Percentiles rank a stretch among this genome's conserved stretches.
phyloP scores from a whole-genome alignment of 345 rosid species.

The Euphorbia peplus region DNA sequence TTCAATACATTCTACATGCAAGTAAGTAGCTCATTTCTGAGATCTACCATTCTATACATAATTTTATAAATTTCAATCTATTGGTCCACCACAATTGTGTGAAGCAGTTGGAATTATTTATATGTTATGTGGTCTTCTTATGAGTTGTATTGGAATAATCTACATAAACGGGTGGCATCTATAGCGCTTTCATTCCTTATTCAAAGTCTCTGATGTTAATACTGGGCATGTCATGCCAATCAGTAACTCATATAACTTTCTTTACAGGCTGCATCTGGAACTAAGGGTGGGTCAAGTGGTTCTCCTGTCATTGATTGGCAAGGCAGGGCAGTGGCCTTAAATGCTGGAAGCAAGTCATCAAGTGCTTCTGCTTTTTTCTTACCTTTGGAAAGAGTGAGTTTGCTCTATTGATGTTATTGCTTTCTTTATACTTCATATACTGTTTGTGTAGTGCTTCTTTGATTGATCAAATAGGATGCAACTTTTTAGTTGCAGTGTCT shows the following conservation, averaged over 20 bases:
- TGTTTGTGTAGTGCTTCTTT: background rate
- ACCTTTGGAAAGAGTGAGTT: slow-evolving; percentile 82
- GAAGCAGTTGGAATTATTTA: background rate
- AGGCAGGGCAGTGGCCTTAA: slow-evolving; percentile 96
- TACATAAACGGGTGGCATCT: no score
- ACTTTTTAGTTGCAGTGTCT: background rate
- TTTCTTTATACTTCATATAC: background rate
- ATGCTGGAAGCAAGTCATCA: slow-evolving; percentile 94
- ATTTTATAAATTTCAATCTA: background rate
- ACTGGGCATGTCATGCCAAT: background rate
- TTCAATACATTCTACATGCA: slow-evolving; percentile 96
- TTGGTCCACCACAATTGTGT: background rate
- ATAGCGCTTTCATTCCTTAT: background rate
- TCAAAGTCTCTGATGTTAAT: background rate
- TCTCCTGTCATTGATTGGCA: slow-evolving; percentile 96
- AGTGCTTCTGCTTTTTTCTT: slow-evolving; percentile 92
- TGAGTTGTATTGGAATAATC: background rate
- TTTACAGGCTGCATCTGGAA: slow-evolving; percentile 92
- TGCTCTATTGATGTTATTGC: background rate
- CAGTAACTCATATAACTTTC: background rate
- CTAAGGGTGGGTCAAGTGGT: slow-evolving; percentile 99
- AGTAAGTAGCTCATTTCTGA: slow-evolving; percentile 47
- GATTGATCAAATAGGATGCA: background rate
- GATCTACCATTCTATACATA: background rate
- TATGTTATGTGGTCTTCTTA: background rate